Evolutionary conservation across 2,329 filamentous ascomycete genomes (phyloP), one percentile per base, ranked within the genome.

Genomic region (Apiospora arundinis): DNA sequence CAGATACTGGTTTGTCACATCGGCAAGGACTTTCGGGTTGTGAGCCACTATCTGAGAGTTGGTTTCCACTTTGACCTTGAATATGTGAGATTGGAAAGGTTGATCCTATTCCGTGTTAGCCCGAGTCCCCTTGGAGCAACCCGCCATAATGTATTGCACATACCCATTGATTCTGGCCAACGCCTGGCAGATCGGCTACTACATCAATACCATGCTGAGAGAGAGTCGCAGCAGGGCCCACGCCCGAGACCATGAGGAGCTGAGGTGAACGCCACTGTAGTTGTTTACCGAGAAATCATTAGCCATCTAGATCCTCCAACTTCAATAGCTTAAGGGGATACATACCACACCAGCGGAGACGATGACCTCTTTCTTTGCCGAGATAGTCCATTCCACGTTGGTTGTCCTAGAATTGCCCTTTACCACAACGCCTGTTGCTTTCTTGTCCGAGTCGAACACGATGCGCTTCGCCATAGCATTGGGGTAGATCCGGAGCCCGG

Each of bases 61-160:
- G 84, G 82, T 16, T 91, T 89, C 65, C 89, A 89, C 77, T 85
- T 87, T 84, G 91, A 91, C 74, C 92, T 85, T 80, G 92, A 90
- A 78, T 14, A 77, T 52, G 0, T 68, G 67, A 0, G 68, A 68
- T 25, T 67, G 70, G 66, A 72, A 89, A 89, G 37, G 28, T 16
- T 81, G 80, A 68, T 81, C 80, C 70, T 77, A 40, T 40, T 40
- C 37, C 11, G 37, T 40, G 37, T 40, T 40, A 40, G 37, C 37
- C 37, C 37, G 37, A 40, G 37, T 40, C 37, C 37, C 11, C 37
- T 40, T 40, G 37, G 37, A 40, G 37, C 37, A 40, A 40, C 37
- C 37, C 37, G 37, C 11, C 37, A 40, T 40, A 40, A 40, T 40
- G 5, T 6, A 40, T 11, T 40, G 11, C 37, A 40, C 37, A 40